phyloP scores from a whole-genome alignment of 2,329 filamentous ascomycete genomes.

The Verticillium nubilum region DNA sequence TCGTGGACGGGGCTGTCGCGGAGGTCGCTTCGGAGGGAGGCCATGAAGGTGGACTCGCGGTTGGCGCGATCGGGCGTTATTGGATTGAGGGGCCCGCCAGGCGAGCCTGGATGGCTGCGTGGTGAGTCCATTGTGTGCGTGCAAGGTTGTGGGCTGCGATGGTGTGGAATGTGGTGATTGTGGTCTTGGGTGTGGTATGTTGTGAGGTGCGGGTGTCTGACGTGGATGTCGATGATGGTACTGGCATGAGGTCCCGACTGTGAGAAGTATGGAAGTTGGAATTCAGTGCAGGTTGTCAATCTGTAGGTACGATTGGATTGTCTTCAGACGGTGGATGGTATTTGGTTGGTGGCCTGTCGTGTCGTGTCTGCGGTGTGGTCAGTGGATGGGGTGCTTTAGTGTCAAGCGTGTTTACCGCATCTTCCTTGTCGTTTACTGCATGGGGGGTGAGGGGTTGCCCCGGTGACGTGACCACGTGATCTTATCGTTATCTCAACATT shows the following conservation, averaged over 20 bases:
- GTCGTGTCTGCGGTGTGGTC: neutral
- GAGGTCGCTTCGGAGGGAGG: conserved; percentile 28
- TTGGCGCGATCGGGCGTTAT: conserved; percentile 62
- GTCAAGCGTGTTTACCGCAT: neutral
- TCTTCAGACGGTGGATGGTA: neutral
- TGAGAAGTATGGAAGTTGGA: neutral
- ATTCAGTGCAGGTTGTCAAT: neutral
- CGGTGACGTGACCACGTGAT: conserved; percentile 1
- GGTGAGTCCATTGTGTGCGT: conserved; percentile 31
- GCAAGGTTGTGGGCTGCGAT: neutral
- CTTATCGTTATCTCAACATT: neutral
- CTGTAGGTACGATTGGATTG: neutral
- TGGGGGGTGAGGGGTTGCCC: neutral
- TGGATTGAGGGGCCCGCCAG: conserved; percentile 52
- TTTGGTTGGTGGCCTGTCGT: neutral
- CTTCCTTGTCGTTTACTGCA: neutral
- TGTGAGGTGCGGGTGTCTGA: neutral
- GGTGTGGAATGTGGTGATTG: neutral
- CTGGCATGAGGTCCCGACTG: neutral
- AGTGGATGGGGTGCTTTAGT: neutral
- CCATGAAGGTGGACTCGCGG: conserved; percentile 30
- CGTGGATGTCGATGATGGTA: neutral
- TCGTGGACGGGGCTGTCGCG: conserved; percentile 60
- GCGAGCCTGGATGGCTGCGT: conserved; percentile 47
- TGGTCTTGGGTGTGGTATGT: conserved; percentile 1